phyloP scores from a whole-genome alignment of 2,329 filamentous ascomycete genomes.

The Diaporthe ampelina region DNA sequence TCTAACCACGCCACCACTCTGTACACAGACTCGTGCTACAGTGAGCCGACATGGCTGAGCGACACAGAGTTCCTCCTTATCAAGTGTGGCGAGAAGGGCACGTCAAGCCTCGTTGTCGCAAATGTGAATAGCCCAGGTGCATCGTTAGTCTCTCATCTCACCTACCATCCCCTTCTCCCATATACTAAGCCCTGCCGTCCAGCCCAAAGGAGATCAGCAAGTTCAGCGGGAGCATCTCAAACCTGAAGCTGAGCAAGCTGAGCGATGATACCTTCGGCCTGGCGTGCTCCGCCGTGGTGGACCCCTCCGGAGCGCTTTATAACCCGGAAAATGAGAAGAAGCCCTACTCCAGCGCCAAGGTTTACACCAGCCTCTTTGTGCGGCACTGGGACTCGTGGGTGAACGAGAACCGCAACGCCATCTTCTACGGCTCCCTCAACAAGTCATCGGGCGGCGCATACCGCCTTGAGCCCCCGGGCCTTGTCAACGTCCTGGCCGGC shows the following conservation, averaged over 20 bases:
- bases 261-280: constrained; percentile 65
- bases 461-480: constrained; percentile 57
- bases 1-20: constrained; percentile 76
- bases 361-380: constrained; percentile 83
- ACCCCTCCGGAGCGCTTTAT: constrained; percentile 77
- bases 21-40: constrained; percentile 73
- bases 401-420: constrained; percentile 75
- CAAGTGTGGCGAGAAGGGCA: constrained; percentile 63
- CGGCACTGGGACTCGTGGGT: constrained; percentile 88
- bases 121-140: constrained; percentile 52
- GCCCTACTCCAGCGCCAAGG: constrained; percentile 73
- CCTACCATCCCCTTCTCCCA: not conserved
- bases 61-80: constrained; percentile 73
- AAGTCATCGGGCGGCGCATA: constrained; percentile 56
- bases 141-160: constrained; percentile 52
- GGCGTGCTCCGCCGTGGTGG: constrained; percentile 74
- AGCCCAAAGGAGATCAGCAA: constrained; percentile 61
- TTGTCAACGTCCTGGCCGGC: constrained; percentile 75
- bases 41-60: constrained; percentile 83
- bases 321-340: constrained; percentile 74
- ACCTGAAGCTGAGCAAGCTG: constrained; percentile 69
- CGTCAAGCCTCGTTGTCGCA: constrained; percentile 61
- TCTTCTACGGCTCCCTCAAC: constrained; percentile 79
- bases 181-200: not conserved
- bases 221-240: constrained; percentile 69